phyloP scores from a whole-genome alignment of 1,284 basidiomycete species.

The Cryptococcus maquisensis region DNA sequence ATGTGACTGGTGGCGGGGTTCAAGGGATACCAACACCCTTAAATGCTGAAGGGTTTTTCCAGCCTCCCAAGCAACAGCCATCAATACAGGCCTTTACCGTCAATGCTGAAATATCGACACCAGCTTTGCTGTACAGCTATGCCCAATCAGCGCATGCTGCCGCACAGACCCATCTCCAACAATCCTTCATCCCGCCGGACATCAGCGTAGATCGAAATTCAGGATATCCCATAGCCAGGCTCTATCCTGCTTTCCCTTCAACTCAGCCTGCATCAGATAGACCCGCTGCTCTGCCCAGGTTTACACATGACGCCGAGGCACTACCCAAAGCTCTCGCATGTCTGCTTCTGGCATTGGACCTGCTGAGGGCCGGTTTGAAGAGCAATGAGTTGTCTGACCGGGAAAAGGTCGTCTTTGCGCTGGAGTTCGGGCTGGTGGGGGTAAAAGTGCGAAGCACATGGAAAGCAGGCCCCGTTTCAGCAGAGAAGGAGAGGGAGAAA shows the following conservation, averaged over 20 bases:
- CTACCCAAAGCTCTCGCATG: constrained; percentile 24
- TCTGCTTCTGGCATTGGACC: constrained; percentile 32
- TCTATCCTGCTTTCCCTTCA: neutral
- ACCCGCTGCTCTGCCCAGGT: neutral
- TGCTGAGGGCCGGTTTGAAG: constrained; percentile 23
- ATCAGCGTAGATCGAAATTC: constrained; percentile 3
- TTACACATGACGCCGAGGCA: constrained; percentile 24
- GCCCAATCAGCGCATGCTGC: constrained; percentile 31
- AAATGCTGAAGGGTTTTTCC: neutral
- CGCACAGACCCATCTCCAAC: constrained; percentile 29
- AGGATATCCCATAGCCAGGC: neutral
- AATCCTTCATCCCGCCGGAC: constrained; percentile 33
- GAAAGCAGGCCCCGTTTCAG: neutral
- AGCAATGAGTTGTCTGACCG: constrained; percentile 21
- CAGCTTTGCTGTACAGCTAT: constrained; percentile 31
- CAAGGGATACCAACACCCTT: too few species aligned
- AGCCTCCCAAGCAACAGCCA: neutral
- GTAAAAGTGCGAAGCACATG: constrained; percentile 20
- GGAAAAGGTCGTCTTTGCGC: constrained; percentile 34
- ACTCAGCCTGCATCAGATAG: neutral
- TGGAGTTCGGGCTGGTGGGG: constrained; percentile 32
- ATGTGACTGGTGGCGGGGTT: neutral
- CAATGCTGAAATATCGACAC: neutral
- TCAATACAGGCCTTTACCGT: neutral
- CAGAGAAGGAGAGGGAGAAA: constrained; percentile 8